phyloP scores from a whole-genome alignment of 805 yeast species.

The Crinitomyces ghanaensis region DNA sequence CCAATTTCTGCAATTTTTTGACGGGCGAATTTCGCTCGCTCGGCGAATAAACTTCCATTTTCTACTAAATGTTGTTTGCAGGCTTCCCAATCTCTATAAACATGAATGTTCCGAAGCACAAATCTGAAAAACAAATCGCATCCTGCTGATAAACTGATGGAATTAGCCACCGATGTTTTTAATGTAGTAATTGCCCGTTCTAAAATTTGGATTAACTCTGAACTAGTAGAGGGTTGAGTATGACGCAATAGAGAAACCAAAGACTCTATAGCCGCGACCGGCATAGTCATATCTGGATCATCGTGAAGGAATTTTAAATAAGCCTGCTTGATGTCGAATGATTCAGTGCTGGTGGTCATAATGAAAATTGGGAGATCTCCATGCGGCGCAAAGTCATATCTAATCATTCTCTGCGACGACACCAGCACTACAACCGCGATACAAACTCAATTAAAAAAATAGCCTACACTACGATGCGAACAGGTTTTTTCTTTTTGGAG shows the following conservation, averaged over 20 bases:
- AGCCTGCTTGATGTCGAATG: conserved; percentile 70
- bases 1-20: conserved; percentile 82
- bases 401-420: too few species aligned
- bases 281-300: conserved; percentile 97
- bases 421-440: too few species aligned
- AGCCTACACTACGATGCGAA: too few species aligned
- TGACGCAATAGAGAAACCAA: conserved; percentile 71
- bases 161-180: conserved; percentile 73
- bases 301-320: conserved; percentile 73
- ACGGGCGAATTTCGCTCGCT: conserved; percentile 85
- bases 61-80: conserved; percentile 80
- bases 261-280: conserved; percentile 96
- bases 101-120: conserved; percentile 78
- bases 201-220: conserved; percentile 76
- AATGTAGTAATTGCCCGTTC: conserved; percentile 65
- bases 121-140: conserved; percentile 94
- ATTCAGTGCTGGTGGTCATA: too few species aligned
- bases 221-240: conserved; percentile 85
- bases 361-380: too few species aligned
- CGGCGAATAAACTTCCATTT: conserved; percentile 84
- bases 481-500: too few species aligned
- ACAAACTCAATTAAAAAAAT: too few species aligned
- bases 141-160: conserved; percentile 91
- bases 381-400: too few species aligned
- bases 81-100: conserved; percentile 85